Evolutionary conservation across 768 basidiomycete species (phyloP).

Genomic region (Stropharia rugosoannulata): DNA sequence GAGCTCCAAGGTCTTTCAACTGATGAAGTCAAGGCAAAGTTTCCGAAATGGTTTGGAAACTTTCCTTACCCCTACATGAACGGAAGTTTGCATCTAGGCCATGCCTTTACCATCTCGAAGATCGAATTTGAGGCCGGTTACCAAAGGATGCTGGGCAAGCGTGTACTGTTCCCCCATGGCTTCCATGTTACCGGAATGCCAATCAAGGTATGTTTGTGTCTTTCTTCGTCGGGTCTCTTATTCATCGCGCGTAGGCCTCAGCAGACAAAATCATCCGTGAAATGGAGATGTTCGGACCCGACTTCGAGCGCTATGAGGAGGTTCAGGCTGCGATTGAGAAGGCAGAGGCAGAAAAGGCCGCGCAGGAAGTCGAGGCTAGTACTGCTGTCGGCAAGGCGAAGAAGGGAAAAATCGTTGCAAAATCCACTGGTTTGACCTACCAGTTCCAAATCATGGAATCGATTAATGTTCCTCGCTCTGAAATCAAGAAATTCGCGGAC

Average conservation of each 20-base stretch:
- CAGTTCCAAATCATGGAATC: conserved; percentile 99
- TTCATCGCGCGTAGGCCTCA: conserved; percentile 61
- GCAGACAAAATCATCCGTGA: conserved; percentile 97
- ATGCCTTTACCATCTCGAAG: conserved; percentile 98
- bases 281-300: conserved; percentile 90
- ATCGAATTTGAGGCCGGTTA: conserved; percentile 96
- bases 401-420: conserved; percentile 93
- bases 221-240: background rate
- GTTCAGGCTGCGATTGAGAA: conserved; percentile 44
- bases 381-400: conserved; percentile 70
- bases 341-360: conserved; percentile 44
- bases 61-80: conserved; percentile 99
- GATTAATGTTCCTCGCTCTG: conserved; percentile 81
- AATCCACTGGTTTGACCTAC: conserved; percentile 91
- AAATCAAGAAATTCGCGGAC: conserved; percentile 97
- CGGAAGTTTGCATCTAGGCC: conserved; percentile 93
- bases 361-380: conserved; percentile 43
- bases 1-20: conserved; percentile 64
- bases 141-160: conserved; percentile 92
- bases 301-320: conserved; percentile 73
- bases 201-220: conserved; percentile 75
- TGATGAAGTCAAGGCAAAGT: conserved; percentile 66
- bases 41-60: conserved; percentile 97
- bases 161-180: conserved; percentile 94
- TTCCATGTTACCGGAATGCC: conserved; percentile 99